A percentile compares a stretch with the other conserved stretches of the same genome.
Evolutionary conservation across 768 basidiomycete genomes (phyloP).

Genomic region (Russula dissimulans): DNA sequence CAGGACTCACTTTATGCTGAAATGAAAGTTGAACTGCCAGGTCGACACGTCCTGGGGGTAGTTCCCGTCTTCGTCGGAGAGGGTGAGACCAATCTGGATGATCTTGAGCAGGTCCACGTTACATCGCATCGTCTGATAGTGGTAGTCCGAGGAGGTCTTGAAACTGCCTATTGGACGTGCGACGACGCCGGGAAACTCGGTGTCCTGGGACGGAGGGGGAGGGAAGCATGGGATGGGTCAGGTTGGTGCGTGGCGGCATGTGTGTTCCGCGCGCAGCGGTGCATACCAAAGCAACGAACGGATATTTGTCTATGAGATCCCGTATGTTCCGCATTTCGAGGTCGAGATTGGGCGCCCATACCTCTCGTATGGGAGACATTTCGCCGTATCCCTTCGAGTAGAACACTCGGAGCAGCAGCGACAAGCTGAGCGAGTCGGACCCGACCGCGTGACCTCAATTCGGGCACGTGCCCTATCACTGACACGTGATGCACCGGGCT

Average conservation of each 20-base stretch:
- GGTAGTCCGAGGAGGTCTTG: constrained; percentile 95
- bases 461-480: constrained; percentile 5
- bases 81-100: constrained; percentile 93
- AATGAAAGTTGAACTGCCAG: constrained; percentile 99
- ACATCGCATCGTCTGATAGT: constrained; percentile 99
- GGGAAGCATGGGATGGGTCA: constrained; percentile 20
- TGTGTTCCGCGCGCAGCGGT: constrained; percentile 20
- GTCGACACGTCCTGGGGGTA: constrained; percentile 84
- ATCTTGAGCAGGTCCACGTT: constrained; percentile 98
- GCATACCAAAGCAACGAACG: constrained; percentile 88
- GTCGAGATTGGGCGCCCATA: constrained; percentile 92
- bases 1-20: constrained; percentile 66
- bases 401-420: too few species aligned
- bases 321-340: constrained; percentile 85
- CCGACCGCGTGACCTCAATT: neutral
- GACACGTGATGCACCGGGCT: constrained; percentile 4
- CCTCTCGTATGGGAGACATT: constrained; percentile 86
- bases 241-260: constrained; percentile 12
- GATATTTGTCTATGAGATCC: constrained; percentile 79
- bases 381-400: neutral
- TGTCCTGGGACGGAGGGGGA: constrained; percentile 54
- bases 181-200: constrained; percentile 97
- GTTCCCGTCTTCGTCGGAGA: constrained; percentile 91
- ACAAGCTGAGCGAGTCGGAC: neutral
- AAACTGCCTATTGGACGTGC: constrained; percentile 94